phyloP scores from a whole-genome alignment of 345 rosid genomes.

The Ceriops zippeliana region DNA sequence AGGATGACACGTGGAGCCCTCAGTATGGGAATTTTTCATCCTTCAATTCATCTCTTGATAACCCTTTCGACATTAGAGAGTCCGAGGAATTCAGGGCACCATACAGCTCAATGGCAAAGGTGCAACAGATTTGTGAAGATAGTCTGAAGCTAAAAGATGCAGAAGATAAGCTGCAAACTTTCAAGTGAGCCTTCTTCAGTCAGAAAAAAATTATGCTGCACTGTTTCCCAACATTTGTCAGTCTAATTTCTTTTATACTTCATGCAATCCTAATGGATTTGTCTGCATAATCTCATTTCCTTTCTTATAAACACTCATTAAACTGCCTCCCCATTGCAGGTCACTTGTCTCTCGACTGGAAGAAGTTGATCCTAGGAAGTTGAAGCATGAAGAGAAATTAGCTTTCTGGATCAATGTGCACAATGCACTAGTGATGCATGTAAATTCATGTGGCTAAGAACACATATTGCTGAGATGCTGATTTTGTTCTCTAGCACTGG shows the following conservation, averaged over 20 bases:
- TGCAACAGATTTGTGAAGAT: constrained; percentile 51
- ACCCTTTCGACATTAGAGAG: constrained; percentile 44
- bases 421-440: constrained; percentile 95
- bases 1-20: constrained; percentile 33
- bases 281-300: too few species aligned
- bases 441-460: constrained; percentile 28
- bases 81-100: constrained; percentile 48
- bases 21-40: constrained; percentile 32
- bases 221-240: too few species aligned
- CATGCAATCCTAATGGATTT: too few species aligned
- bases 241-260: too few species aligned
- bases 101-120: constrained; percentile 48
- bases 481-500: too few species aligned
- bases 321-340: constrained; percentile 31
- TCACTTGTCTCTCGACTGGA: constrained; percentile 68
- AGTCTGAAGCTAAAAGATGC: constrained; percentile 45
- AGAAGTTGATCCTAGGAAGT: constrained; percentile 53
- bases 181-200: constrained; percentile 37
- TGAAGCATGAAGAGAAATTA: constrained; percentile 75
- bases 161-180: constrained; percentile 50
- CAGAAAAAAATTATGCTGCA: too few species aligned
- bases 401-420: constrained; percentile 98
- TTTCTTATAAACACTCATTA: too few species aligned
- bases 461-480: background rate
- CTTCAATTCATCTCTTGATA: constrained; percentile 43